These are phyloP conservation scores for Atalantia buxifolia DNA, from an alignment of 345 rosid genomes.

Conservation along the genomic window DNA sequence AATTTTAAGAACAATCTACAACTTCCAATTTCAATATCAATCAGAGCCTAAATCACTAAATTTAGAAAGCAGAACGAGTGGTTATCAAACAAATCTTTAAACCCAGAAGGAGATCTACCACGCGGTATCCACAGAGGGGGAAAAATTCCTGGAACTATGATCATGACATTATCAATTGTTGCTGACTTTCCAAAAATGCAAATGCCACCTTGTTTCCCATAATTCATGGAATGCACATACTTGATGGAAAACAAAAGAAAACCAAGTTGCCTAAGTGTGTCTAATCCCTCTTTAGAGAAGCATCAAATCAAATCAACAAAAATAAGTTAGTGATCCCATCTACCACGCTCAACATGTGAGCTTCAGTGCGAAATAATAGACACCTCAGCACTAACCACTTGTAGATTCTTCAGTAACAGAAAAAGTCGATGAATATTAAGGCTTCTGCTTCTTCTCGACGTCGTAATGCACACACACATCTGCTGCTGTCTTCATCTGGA, in stretches of 20 bases:
- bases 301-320: neutral
- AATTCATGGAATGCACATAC: neutral
- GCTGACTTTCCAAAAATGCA: neutral
- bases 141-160: neutral
- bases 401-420: neutral
- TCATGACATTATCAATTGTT: neutral
- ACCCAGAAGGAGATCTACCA: neutral
- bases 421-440: conserved; percentile 11
- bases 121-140: accelerated
- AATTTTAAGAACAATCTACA: too few species aligned
- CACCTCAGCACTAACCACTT: neutral
- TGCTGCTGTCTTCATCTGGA: conserved; percentile 97
- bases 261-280: neutral
- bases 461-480: conserved; percentile 79
- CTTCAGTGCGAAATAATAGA: neutral
- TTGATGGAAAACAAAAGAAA: neutral
- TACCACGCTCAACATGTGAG: neutral
- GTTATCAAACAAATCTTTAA: neutral
- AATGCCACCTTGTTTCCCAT: neutral
- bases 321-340: neutral
- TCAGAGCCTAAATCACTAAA: too few species aligned
- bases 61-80: neutral
- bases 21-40: too few species aligned
- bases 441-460: conserved; percentile 56
- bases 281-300: neutral